Base-by-base conservation (phyloP, 2,329 filamentous ascomycete genomes). In the Colletotrichum scovillei region DNA sequence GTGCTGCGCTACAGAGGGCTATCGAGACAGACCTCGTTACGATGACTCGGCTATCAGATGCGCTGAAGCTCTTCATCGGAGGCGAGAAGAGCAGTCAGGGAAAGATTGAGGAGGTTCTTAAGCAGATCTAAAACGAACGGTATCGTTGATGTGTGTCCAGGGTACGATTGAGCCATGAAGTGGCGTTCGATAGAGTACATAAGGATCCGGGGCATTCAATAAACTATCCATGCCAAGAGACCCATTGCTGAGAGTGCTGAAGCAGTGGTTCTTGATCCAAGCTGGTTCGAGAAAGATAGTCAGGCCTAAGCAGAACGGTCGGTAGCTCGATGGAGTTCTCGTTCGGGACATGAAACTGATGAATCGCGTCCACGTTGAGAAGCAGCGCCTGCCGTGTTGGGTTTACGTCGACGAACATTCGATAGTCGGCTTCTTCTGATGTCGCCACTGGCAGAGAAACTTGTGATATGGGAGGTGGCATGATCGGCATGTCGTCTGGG, bases 1-100 rank as follows among this genome's bases (percentile, higher is more conserved):
- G 86, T 5, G 81, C 76, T 35, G 81, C 79, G 69, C 79, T 89
- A 26, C 80, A 85, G 12, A 82, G 82, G 66, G 83, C 85, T 5
- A 85, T 86, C 64, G 79, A 79, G 38, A 78, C 78, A 12, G 85
- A 87, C 58, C 76, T 81, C 0, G 77, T 82, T 30, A 80, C 82
- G 1, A 79, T 78, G 49, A 79, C 79, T n/a, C 79, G 85, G 5
- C 76, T 87, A 22, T 78, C 78, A 16, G 80, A 82, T 67, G 84
- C 84, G 11, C 75, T 87, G 35, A 79, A 80, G 26, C 76, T 86
- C n/a, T 87, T 87, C 72, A 78, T 79, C 14, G 81, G 79, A 5
- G 82, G 80, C 1, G 82, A 85, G 74, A 76, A 81, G 67, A 79
- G 81, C 49, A 85, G 83, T 75, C 81, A 80, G 75, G 77, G 76